Evolutionary conservation across 768 basidiomycete species (phyloP), one percentile per base, ranked within the genome.

Genomic region (Chlorophyllum brunneum): DNA sequence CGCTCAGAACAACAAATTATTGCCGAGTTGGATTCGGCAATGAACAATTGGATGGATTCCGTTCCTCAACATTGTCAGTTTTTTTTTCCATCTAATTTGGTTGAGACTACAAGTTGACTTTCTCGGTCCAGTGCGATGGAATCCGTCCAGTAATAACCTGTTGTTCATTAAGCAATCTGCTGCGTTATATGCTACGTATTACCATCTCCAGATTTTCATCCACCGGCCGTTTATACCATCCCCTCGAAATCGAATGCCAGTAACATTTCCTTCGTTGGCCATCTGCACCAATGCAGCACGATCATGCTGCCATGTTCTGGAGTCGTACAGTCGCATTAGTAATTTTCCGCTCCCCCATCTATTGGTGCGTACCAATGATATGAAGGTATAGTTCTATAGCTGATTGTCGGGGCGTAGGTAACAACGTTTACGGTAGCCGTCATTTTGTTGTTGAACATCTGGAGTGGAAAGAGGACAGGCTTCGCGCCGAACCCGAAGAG

Each of bases 281-380:
- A 92, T 93, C 48, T 92, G 90, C 64, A 82, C 85, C n/a, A 92
- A 92, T 55, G 83, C 92, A 0, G 87, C 92, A 1, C 74, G 88
- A 6, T 88, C 87, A 1, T 85, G 80, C 54, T 80, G 79, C 33
- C 87, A 86, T 61, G 77, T 93, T 24, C 65, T 87, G 16, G 88
- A 91, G 67, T 56, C 68, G 46, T 70, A 72, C 56, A 67, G 74
- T 42, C 66, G 61, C 53, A 64, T 70, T 9, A 61, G 66, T 23
- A 52, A 60, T 4, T 54, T 70, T 30, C 71, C 71, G 2, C 43
- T 71, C 38, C 66, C 71, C 4, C 58, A 63, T 5, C 33, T 72
- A 29, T 72, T 74, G 65, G 78, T 75, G 59, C 5, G 61, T 56
- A 7, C 11, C 13, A 3, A 41, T 29, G 2, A 2, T 45, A 22